phyloP scores from a whole-genome alignment of 768 basidiomycete species.

The Boletales sp. region DNA sequence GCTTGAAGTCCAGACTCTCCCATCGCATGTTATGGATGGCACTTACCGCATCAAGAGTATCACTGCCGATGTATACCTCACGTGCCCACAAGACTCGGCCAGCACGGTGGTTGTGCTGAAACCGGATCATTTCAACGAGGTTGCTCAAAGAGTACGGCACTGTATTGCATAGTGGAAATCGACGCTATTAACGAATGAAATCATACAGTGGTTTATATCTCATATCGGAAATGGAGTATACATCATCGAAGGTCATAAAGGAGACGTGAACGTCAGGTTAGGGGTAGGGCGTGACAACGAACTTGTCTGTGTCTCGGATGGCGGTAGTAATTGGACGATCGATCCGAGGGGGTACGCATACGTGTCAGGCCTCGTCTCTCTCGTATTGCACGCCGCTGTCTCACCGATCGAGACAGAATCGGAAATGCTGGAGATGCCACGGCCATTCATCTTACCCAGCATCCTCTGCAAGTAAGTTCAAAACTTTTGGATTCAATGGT shows the following conservation, averaged over 20 bases:
- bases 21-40: background rate
- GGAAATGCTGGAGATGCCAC: slow-evolving; percentile 5
- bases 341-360: slow-evolving; percentile 1
- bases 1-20: background rate
- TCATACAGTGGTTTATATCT: background rate
- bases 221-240: background rate
- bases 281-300: background rate
- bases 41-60: background rate
- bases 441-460: background rate
- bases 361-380: background rate
- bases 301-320: background rate
- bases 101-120: background rate
- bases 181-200: background rate
- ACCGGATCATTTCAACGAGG: background rate
- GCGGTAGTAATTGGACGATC: background rate
- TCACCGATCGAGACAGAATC: background rate
- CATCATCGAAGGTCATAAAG: background rate
- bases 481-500: background rate
- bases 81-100: background rate
- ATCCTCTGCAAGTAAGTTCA: background rate
- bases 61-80: background rate
- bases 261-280: background rate
- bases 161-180: background rate
- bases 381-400: background rate
- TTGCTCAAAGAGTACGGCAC: background rate